Percentiles rank a stretch among this genome's conserved stretches.
These are phyloP conservation scores for Acacia melanoxylon DNA, from an alignment of 306 rosid species.

Conservation along the genomic window DNA sequence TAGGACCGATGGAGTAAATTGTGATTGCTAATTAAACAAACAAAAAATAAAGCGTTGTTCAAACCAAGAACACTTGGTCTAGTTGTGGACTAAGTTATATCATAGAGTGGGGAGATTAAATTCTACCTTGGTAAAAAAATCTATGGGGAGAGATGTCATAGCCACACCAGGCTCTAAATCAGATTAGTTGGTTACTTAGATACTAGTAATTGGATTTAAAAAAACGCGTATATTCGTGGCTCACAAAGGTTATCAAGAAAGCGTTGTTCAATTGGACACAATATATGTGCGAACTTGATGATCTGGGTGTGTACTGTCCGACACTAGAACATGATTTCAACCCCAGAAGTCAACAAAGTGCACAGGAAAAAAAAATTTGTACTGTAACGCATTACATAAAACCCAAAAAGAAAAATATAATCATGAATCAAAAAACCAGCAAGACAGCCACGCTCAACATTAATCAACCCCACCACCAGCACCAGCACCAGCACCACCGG, in stretches of 20 bases:
- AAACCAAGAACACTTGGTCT: too few species aligned
- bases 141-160: too few species aligned
- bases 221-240: too few species aligned
- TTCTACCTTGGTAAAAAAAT: too few species aligned
- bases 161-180: too few species aligned
- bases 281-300: background rate
- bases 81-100: too few species aligned
- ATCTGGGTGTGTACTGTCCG: background rate
- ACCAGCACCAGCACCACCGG: conserved; percentile 16
- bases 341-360: conserved; percentile 34
- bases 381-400: background rate
- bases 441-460: background rate
- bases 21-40: background rate
- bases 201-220: too few species aligned
- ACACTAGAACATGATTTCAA: background rate
- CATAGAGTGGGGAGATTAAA: too few species aligned
- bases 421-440: background rate
- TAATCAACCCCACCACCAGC: conserved; percentile 37
- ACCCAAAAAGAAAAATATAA: background rate
- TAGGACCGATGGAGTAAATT: too few species aligned
- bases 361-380: conserved; percentile 2
- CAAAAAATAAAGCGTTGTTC: too few species aligned
- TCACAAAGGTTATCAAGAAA: too few species aligned
- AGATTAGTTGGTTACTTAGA: too few species aligned
- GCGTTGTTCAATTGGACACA: background rate